These are phyloP conservation scores for Candida labiduridarum DNA, from an alignment of 1,139 yeast genomes.

Conservation along the genomic window DNA sequence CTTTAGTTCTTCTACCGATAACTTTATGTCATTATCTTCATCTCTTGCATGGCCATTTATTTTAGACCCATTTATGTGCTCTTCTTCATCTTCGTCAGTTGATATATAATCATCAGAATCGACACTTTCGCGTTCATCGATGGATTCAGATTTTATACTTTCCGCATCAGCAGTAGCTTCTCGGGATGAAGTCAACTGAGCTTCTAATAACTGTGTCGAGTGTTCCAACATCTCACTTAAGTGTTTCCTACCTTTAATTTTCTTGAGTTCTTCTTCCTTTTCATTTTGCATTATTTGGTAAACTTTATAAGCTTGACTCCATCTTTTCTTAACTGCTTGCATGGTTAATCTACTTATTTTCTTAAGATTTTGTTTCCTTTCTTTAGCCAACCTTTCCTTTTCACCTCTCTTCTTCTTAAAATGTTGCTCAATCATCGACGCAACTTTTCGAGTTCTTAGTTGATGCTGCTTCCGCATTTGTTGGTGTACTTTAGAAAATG, in stretches of 20 bases:
- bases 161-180: conserved; percentile 24
- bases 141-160: conserved; percentile 23
- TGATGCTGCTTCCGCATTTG: conserved; percentile 69
- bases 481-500: conserved; percentile 70
- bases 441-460: conserved; percentile 69
- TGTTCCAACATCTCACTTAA: conserved; percentile 87
- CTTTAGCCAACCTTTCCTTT: conserved; percentile 76
- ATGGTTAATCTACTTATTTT: conserved; percentile 78
- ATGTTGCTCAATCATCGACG: conserved; percentile 83
- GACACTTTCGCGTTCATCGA: conserved; percentile 21
- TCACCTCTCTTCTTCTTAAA: conserved; percentile 87
- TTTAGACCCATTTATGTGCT: conserved; percentile 4
- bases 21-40: conserved; percentile 49
- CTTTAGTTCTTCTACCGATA: conserved; percentile 67
- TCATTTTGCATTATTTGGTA: conserved; percentile 52
- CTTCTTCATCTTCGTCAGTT: conserved; percentile 33
- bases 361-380: conserved; percentile 66
- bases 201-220: conserved; percentile 86
- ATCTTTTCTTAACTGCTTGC: conserved; percentile 83
- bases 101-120: conserved; percentile 23
- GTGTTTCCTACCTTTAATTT: conserved; percentile 82
- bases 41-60: conserved; percentile 11
- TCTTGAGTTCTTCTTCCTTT: conserved; percentile 70
- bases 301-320: conserved; percentile 91
- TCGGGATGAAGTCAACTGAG: conserved; percentile 58